phyloP scores from a whole-genome alignment of 2,329 filamentous ascomycete genomes.

The Thielaviopsis euricoi region DNA sequence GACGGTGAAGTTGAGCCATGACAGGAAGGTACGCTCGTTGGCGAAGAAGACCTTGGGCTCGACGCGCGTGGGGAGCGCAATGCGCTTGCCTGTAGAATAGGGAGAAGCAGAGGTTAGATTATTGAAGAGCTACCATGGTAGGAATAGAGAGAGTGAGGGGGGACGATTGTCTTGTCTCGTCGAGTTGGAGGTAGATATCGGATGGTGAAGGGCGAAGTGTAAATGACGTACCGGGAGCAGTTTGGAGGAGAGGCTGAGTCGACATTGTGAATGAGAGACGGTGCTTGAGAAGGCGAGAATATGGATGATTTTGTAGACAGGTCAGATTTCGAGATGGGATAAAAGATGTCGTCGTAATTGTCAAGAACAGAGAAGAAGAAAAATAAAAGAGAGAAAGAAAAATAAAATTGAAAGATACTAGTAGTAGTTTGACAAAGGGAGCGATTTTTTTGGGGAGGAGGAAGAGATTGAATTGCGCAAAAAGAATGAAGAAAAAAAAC shows the following conservation, averaged over 20 bases:
- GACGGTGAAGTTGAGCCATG: constrained; percentile 99
- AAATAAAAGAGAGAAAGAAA: neutral
- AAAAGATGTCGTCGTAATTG: neutral
- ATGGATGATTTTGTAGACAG: neutral
- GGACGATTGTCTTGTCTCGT: neutral
- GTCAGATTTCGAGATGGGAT: neutral
- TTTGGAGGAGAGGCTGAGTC: constrained; percentile 88
- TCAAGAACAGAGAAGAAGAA: neutral
- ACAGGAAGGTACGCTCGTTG: constrained; percentile 97
- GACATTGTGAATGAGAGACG: constrained; percentile 49
- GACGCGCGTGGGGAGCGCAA: constrained; percentile 91
- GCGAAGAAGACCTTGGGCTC: constrained; percentile 99
- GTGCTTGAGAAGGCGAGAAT: neutral
- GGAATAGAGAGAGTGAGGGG: neutral
- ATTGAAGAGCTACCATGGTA: constrained; percentile 10
- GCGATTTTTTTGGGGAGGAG: neutral
- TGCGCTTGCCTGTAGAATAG: constrained; percentile 67
- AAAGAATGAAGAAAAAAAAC: neutral
- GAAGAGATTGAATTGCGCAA: neutral
- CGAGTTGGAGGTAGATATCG: neutral
- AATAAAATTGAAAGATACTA: neutral
- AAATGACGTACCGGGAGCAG: constrained; percentile 56
- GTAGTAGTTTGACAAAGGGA: neutral
- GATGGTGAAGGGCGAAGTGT: neutral
- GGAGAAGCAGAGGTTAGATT: neutral